Evolutionary conservation across 1,139 yeast species (phyloP).

Genomic region (Debaryomyces robertsiae): DNA sequence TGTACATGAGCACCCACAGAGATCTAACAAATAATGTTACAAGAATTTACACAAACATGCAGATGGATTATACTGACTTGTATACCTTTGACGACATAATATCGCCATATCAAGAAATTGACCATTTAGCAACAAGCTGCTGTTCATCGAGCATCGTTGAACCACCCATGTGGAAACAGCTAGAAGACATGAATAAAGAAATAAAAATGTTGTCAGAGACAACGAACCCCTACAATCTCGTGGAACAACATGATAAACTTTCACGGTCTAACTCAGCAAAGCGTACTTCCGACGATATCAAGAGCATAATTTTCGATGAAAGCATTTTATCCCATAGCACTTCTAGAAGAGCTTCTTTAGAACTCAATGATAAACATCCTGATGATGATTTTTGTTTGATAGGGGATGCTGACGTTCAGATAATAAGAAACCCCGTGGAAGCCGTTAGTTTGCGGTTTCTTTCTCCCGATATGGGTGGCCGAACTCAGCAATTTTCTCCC

Average conservation of each 20-base stretch:
- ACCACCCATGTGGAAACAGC: too few species aligned
- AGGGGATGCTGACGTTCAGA: conserved; percentile 27
- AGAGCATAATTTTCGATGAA: conserved; percentile 20
- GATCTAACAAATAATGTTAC: neutral
- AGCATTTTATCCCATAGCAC: conserved; percentile 25
- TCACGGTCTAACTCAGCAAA: neutral
- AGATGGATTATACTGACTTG: neutral
- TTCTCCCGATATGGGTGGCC: neutral
- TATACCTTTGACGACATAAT: conserved; percentile 6
- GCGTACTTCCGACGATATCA: conserved; percentile 5
- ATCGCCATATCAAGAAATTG: conserved; percentile 6
- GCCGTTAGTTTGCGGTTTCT: conserved; percentile 7
- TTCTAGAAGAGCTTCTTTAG: conserved; percentile 18
- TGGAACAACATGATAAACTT: neutral
- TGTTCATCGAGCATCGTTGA: too few species aligned
- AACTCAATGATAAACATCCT: conserved; percentile 10
- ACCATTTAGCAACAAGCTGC: neutral
- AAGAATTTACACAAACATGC: neutral
- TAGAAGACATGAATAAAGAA: too few species aligned
- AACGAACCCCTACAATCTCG: neutral
- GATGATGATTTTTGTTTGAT: conserved; percentile 14
- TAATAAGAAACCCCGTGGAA: conserved; percentile 18
- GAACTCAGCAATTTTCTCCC: too few species aligned
- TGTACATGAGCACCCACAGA: neutral
- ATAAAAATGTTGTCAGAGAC: too few species aligned